Evolutionary conservation across 192 early-diverging fungal species (phyloP).

Genomic region (Obelidium mucronatum): DNA sequence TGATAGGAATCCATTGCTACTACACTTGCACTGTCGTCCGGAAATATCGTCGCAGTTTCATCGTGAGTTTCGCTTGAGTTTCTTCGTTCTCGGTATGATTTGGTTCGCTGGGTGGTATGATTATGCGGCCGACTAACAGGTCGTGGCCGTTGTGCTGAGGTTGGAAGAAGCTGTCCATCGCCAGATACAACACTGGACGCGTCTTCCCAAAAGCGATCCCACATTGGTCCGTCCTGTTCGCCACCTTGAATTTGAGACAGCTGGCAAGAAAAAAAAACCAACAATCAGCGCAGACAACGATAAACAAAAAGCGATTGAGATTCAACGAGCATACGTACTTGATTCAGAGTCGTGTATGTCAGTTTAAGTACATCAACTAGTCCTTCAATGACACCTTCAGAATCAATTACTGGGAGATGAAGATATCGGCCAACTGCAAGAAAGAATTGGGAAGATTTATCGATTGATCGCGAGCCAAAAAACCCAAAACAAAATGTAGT

Average conservation of each 20-base stretch:
- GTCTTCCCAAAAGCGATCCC: conserved; percentile 57
- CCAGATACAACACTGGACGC: conserved; percentile 6
- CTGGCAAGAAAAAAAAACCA: too few species aligned
- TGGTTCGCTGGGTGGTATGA: background rate
- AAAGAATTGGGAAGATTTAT: background rate
- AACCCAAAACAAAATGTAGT: background rate
- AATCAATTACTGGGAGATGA: conserved; percentile 58
- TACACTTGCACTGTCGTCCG: conserved; percentile 19
- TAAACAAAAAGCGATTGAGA: too few species aligned
- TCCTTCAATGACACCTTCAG: conserved; percentile 45
- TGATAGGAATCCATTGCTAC: background rate
- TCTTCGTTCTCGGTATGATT: background rate
- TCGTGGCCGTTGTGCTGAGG: background rate
- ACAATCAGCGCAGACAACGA: too few species aligned
- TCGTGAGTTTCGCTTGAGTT: background rate
- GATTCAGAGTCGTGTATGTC: conserved; percentile 49
- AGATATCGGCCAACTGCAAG: conserved; percentile 49
- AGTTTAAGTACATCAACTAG: conserved; percentile 63
- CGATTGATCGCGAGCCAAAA: too few species aligned
- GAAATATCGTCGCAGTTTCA: conserved; percentile 12
- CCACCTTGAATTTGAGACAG: conserved; percentile 25
- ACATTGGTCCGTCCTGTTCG: conserved; percentile 39
- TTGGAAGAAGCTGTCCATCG: background rate
- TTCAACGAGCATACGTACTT: too few species aligned
- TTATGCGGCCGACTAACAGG: background rate